Base-by-base conservation (phyloP, 2,329 filamentous ascomycete species). In the Neofusicoccum sp. region DNA sequence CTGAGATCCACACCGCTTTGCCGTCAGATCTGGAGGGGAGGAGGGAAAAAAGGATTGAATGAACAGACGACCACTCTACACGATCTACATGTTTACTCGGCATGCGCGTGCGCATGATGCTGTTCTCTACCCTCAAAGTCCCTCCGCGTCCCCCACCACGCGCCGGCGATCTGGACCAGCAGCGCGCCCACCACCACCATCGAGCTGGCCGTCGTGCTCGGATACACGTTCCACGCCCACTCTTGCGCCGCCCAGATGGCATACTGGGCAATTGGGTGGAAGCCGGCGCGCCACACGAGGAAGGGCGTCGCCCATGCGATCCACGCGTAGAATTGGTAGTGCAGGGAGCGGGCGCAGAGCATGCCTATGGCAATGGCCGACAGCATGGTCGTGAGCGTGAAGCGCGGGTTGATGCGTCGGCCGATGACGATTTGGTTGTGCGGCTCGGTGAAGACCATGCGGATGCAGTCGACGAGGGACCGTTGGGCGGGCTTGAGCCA, bases 281-380 rank as follows among this genome's bases (percentile, higher is more conserved):
- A 78, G 1, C 88, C 87, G 60, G 87, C 85, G 69, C 86, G 85
- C 91, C 92, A 97, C 57, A 96, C 83, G 64, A 97, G 80, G 73
- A 90, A 96, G 0, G 93, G 93, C 6, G 90, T 91, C 12, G 89
- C 84, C 93, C 93, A 97, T 30, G 89, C 90, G 62, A 96, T 84
- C 80, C 96, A 96, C 47, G 90, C 86, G 76, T 92, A 97, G 80
- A 97, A 97, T 71, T 97, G 93, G 80, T 96, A 97, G 78, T 97
- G 93, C 67, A 97, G 82, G 60, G 89, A 93, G 61, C 93, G 83
- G 28, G 93, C 93, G 71, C 91, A 96, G 48, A 96, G 82, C 76
- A 96, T 82, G 38, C 93, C 93, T 61, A 96, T 84, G 31, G 86
- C 80, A 66, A 92, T 89, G 64, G 91, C 89, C 9, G 87, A 86